Conservation (phyloP, 495 filamentous ascomycete genomes). For the Neurospora sp. region DNA sequence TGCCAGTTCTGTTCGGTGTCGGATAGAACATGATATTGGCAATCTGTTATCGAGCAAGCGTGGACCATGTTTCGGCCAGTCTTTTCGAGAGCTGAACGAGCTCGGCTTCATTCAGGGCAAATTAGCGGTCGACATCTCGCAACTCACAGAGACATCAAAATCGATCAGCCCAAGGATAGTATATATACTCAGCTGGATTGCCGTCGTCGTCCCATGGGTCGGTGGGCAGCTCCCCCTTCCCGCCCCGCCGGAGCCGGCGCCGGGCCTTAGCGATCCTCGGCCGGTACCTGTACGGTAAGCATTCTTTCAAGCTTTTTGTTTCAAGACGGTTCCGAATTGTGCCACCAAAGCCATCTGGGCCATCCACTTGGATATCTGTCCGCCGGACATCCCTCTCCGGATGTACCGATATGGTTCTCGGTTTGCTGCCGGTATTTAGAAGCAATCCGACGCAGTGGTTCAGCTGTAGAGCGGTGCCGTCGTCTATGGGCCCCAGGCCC, state of each 20-base stretch:
- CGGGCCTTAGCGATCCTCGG: background rate
- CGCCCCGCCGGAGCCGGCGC: background rate
- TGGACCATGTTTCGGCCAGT: background rate
- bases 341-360: background rate
- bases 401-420: background rate
- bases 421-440: background rate
- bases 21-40: background rate
- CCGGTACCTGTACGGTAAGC: background rate
- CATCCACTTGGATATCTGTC: background rate
- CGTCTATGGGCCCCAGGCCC: background rate
- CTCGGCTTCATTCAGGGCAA: background rate
- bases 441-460: background rate
- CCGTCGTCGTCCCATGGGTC: background rate
- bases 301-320: background rate
- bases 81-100: background rate
- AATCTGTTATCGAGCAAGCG: background rate
- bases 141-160: background rate
- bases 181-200: background rate
- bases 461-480: background rate
- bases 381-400: background rate
- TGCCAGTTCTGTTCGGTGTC: background rate
- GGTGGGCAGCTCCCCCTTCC: background rate
- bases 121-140: background rate
- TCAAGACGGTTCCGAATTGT: background rate
- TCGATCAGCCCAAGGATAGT: background rate